Conservation (phyloP, 352 stramenopile species). For the Globisporangium echinulatum region DNA sequence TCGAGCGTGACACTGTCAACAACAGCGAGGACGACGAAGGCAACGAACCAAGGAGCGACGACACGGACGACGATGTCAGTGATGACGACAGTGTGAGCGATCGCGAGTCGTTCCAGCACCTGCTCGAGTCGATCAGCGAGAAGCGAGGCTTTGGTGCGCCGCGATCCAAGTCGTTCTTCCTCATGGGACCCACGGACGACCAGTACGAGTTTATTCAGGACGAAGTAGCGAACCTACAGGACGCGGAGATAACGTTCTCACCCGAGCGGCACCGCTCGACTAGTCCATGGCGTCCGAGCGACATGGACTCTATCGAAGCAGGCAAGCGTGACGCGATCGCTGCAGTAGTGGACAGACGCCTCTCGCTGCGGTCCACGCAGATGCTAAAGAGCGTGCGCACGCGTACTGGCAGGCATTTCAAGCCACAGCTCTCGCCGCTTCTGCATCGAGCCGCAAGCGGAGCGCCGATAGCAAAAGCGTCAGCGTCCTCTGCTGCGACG, state of each 20-base stretch:
- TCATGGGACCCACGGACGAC: conserved; percentile 8
- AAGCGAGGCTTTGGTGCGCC: conserved; percentile 6
- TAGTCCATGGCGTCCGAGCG: neutral
- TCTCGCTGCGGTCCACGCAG: neutral
- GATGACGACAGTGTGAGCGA: conserved; percentile 7
- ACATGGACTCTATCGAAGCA: neutral
- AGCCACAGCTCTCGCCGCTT: conserved; percentile 6
- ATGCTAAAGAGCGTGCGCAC: neutral
- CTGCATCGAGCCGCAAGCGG: neutral
- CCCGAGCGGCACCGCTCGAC: neutral
- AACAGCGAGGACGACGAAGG: conserved; percentile 4
- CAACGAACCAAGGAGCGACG: conserved; percentile 3
- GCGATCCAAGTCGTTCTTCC: conserved; percentile 12
- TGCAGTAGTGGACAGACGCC: neutral
- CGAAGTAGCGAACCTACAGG: conserved; percentile 9
- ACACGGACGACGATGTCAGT: neutral
- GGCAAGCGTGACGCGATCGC: conserved; percentile 3
- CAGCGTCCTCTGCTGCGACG: neutral
- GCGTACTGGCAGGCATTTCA: neutral
- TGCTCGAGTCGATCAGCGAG: conserved; percentile 31
- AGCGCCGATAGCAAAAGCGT: neutral
- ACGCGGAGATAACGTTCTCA: neutral
- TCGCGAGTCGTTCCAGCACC: conserved; percentile 36
- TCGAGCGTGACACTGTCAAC: neutral
- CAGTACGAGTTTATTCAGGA: conserved; percentile 15